These are phyloP conservation scores for Cryphonectria japonica DNA, from an alignment of 2,329 filamentous ascomycete species.

Conservation along the genomic window DNA sequence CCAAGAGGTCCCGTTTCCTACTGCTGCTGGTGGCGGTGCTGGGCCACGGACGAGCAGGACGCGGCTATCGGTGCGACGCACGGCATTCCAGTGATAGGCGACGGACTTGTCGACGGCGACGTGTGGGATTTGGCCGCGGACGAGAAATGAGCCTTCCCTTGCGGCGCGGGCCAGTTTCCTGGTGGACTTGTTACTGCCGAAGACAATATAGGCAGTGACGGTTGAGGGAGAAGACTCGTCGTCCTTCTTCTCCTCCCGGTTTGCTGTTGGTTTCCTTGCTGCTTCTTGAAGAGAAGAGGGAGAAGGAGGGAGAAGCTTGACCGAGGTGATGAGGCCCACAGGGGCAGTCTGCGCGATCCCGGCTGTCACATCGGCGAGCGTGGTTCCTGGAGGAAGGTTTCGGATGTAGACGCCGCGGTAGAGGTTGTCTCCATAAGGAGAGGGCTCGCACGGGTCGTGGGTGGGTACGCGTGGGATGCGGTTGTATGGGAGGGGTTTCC, in stretches of 20 bases:
- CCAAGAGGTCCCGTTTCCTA: no score
- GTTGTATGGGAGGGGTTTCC: background rate
- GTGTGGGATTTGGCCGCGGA: background rate
- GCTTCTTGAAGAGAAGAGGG: no score
- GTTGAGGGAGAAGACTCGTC: background rate
- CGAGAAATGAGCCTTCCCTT: background rate
- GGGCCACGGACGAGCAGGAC: background rate
- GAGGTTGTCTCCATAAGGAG: background rate
- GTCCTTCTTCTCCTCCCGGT: no score
- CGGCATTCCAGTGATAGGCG: background rate
- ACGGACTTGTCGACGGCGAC: background rate
- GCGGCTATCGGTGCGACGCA: background rate
- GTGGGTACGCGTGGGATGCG: background rate
- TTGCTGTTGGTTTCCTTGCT: no score
- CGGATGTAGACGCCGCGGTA: background rate
- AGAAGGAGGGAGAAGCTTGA: background rate
- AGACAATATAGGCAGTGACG: conserved; percentile 5
- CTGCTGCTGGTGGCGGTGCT: no score
- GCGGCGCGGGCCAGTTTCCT: background rate
- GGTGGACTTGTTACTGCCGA: conserved; percentile 4
- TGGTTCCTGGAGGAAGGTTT: background rate
- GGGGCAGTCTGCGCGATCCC: background rate
- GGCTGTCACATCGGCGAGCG: background rate
- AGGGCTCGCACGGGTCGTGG: background rate
- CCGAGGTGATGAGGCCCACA: background rate